Percentiles rank a stretch among this genome's conserved stretches.
phyloP scores from a whole-genome alignment of 1,139 yeast genomes.

The Komagataea norvegica region DNA sequence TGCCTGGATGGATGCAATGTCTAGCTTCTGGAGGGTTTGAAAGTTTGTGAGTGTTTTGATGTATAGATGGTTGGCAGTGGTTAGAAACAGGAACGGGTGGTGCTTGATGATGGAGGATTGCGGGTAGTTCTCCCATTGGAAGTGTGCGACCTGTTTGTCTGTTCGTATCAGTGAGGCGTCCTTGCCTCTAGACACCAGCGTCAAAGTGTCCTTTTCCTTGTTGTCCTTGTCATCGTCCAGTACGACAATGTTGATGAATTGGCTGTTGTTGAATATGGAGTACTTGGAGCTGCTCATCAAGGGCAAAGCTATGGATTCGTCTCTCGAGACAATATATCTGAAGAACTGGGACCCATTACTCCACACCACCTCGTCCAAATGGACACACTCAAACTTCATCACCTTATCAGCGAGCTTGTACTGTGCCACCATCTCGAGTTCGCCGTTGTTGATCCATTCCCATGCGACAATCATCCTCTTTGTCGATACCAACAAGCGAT shows the following conservation, averaged over 20 bases:
- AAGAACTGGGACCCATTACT: conserved; percentile 6
- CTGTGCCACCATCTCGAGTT: conserved; percentile 17
- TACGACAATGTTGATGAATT: conserved; percentile 2
- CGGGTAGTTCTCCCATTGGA: conserved; percentile 32
- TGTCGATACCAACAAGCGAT: conserved; percentile 12
- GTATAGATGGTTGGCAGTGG: conserved; percentile 40
- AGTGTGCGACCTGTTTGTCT: conserved; percentile 15
- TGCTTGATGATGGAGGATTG: conserved; percentile 31
- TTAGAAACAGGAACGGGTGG: conserved; percentile 45
- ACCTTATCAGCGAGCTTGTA: conserved; percentile 17
- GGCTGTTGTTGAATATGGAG: conserved; percentile 8
- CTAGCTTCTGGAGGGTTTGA: conserved; percentile 28
- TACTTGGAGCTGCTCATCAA: conserved; percentile 3
- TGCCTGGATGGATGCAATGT: conserved; percentile 13
- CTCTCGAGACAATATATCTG: neutral
- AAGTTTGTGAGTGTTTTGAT: conserved; percentile 39
- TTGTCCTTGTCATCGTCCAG: neutral
- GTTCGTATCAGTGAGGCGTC: conserved; percentile 24
- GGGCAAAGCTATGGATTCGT: conserved; percentile 1
- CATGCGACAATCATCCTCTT: conserved; percentile 14
- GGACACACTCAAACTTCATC: conserved; percentile 8
- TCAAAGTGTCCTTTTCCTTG: too few species aligned
- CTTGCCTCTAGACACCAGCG: conserved; percentile 22
- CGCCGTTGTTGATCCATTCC: conserved; percentile 6
- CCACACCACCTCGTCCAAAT: conserved; percentile 5